Evolutionary conservation across 768 basidiomycete species (phyloP).

Genomic region (Lactarius psammicola): DNA sequence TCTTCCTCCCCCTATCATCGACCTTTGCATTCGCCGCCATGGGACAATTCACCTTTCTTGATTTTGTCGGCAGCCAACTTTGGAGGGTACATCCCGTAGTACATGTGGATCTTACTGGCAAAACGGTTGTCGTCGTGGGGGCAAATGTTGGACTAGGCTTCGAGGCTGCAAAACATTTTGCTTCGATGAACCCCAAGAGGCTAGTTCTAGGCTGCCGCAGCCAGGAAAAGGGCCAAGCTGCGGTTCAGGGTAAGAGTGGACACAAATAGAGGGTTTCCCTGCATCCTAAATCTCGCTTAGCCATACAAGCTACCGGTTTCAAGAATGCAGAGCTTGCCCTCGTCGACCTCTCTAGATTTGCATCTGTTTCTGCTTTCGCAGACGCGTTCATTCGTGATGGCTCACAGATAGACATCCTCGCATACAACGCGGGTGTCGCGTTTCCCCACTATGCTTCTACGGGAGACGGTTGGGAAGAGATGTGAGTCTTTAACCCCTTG

Average conservation of each 20-base stretch:
- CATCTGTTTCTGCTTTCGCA: slow-evolving; percentile 33
- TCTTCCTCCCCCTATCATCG: not conserved
- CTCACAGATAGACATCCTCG: slow-evolving; percentile 33
- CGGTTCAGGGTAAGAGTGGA: slow-evolving; percentile 15
- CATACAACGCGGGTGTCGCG: slow-evolving; percentile 34
- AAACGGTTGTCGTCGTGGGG: slow-evolving; percentile 28
- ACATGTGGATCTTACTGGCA: slow-evolving; percentile 22
- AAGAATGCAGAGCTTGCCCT: slow-evolving; percentile 19
- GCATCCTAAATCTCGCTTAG: not conserved
- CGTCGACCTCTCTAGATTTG: slow-evolving; percentile 34
- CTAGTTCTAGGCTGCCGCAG: slow-evolving; percentile 25
- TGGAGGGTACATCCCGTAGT: slow-evolving; percentile 15
- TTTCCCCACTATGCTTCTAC: slow-evolving; percentile 32
- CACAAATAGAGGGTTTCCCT: not conserved
- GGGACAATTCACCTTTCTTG: slow-evolving; percentile 11
- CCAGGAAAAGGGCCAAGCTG: slow-evolving; percentile 19
- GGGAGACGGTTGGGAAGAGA: slow-evolving; percentile 34
- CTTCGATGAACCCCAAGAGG: slow-evolving; percentile 25
- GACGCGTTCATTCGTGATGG: slow-evolving; percentile 29
- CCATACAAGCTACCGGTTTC: slow-evolving; percentile 26
- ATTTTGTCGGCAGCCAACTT: slow-evolving; percentile 14
- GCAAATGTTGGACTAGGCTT: slow-evolving; percentile 28
- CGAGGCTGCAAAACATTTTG: slow-evolving; percentile 28
- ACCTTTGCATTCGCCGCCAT: slow-evolving; percentile 6
- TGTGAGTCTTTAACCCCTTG: slow-evolving; percentile 25